Conservation (phyloP, 345 rosid species). For the Eucalyptus paniculata region DNA sequence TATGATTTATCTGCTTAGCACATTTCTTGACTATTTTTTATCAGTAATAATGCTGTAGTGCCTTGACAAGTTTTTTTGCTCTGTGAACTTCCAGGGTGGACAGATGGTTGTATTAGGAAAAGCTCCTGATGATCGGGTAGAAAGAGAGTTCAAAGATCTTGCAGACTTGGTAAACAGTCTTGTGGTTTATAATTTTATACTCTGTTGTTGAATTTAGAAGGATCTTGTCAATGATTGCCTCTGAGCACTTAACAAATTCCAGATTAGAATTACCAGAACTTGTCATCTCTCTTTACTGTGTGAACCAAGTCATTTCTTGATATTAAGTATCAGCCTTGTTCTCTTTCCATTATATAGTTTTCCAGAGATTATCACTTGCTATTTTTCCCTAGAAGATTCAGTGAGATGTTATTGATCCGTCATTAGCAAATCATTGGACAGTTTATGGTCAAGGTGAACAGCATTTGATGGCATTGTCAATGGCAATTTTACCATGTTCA, state of each 20-base stretch:
- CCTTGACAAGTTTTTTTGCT: neutral
- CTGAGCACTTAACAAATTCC: neutral
- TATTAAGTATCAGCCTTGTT: neutral
- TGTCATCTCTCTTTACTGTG: neutral
- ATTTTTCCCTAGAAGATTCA: neutral
- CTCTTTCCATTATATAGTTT: neutral
- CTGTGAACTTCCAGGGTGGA: constrained; percentile 27
- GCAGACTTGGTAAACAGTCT: constrained; percentile 26
- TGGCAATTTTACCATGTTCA: neutral
- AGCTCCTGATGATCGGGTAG: constrained; percentile 31
- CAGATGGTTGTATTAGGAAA: constrained; percentile 48
- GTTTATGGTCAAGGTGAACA: neutral
- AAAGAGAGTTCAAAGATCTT: constrained; percentile 30
- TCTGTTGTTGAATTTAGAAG: neutral
- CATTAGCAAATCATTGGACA: neutral
- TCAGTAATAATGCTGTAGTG: neutral
- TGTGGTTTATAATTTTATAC: neutral
- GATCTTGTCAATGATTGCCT: neutral
- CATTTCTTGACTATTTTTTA: neutral
- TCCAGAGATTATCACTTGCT: neutral
- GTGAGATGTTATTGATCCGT: neutral
- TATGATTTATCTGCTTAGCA: neutral
- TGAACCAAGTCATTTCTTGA: neutral
- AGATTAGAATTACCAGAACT: neutral
- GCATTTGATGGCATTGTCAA: neutral